Evolutionary conservation across 2,329 filamentous ascomycete species (phyloP).

Genomic region (Diaporthe sp.): DNA sequence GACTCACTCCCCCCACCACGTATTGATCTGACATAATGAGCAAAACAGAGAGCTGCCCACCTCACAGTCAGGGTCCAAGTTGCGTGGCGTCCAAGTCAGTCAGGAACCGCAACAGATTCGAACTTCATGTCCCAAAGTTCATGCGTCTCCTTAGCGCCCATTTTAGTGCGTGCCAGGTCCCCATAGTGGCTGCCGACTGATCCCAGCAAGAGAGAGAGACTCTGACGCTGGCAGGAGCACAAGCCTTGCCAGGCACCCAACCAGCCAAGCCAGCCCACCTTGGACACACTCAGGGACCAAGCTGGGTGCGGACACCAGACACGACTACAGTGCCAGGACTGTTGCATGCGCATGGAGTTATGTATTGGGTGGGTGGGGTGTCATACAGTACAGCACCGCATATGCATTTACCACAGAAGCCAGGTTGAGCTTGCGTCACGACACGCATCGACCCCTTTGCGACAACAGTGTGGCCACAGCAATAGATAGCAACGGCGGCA

Average conservation of each 20-base stretch:
- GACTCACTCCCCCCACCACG: neutral
- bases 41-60: neutral
- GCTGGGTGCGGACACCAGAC: neutral
- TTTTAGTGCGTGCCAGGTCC: slow-evolving; percentile 24
- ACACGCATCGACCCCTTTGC: slow-evolving; percentile 25
- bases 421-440: slow-evolving; percentile 32
- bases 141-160: slow-evolving; percentile 26
- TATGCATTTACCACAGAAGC: slow-evolving; percentile 25
- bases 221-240: neutral
- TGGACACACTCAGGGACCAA: slow-evolving; percentile 15
- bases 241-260: slow-evolving; percentile 17
- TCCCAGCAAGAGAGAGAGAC: slow-evolving; percentile 17
- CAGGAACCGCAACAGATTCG: slow-evolving; percentile 17
- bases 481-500: neutral
- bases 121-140: slow-evolving; percentile 22
- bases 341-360: neutral
- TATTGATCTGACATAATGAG: neutral
- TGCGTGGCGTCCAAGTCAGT: slow-evolving; percentile 3
- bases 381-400: slow-evolving; percentile 7
- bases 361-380: slow-evolving; percentile 17
- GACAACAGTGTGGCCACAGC: slow-evolving; percentile 12
- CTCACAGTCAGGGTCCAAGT: slow-evolving; percentile 21
- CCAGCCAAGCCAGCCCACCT: neutral
- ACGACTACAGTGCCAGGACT: neutral
- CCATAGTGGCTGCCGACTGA: slow-evolving; percentile 24